Evolutionary conservation across 2,329 filamentous ascomycete genomes (phyloP), one percentile per base, ranked within the genome.

Genomic region (Claviceps digitariae): DNA sequence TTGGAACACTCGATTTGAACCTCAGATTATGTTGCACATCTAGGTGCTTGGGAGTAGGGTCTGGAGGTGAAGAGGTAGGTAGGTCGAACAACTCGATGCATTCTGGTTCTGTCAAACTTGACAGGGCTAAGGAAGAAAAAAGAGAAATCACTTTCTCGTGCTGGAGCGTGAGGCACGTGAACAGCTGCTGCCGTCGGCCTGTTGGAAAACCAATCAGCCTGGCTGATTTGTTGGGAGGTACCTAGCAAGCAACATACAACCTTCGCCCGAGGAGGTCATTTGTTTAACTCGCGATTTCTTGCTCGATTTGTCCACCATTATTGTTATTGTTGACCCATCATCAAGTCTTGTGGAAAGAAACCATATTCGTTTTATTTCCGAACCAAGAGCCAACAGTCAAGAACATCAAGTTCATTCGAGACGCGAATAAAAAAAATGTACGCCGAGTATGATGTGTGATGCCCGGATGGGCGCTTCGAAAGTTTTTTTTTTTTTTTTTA

Each of bases 391-490:
- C 44, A 23, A 29, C 3, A 27, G 6, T 15, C n/a, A 44, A 10
- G 17, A 20, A 5, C 12, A 8, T 21, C 34, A 21, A n/a, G 10
- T 43, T 15, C 25, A 6, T 34, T n/a, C 21, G 15, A 12, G 15
- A 27, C 15, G 17, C 38, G 13, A 21, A 23, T 29, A 8, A 29
- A 31, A 27, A 13, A 50, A 2, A 68, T 68, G 66, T 62, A 65
- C 47, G 38, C 58, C 56, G 66, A 65, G 66, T 68, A 63, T 62
- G 65, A 55, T 45, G 51, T n/a, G 49, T 27, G 54, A 48, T 54
- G 47, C 43, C 36, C 36, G 46, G 27, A 54, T 38, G 48, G 27
- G 27, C 27, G 50, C 21, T 8, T 43, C n/a, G 9, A 29, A 9
- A 5, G 2, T n/a, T 40, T 20, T 41, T 20, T 41, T 20, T 20